phyloP scores from a whole-genome alignment of 495 filamentous ascomycete genomes.

The Penicillium soppii region DNA sequence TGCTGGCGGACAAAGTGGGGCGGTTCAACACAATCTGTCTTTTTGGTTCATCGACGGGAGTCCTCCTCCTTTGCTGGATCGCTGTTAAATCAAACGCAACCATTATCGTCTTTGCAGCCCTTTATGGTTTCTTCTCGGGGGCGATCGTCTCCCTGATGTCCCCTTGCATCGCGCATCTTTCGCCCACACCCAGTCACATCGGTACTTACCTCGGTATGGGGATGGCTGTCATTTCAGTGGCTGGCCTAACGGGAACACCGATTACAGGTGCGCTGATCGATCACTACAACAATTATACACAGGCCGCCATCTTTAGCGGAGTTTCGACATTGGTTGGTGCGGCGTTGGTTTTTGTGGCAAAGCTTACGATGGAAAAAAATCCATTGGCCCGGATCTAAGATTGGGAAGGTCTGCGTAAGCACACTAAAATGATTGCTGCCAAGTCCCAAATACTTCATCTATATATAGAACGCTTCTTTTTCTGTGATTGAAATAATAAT shows the following conservation, averaged over 20 bases:
- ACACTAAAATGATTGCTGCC: not conserved
- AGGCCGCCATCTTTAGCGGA: conserved; percentile 20
- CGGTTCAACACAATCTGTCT: conserved; percentile 6
- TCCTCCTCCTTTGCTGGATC: conserved; percentile 48
- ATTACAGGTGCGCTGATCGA: conserved; percentile 27
- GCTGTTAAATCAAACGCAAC: conserved; percentile 42
- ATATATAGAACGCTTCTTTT: not conserved
- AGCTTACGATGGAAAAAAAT: not conserved
- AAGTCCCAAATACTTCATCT: not conserved
- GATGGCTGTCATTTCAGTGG: conserved; percentile 16
- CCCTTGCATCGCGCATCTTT: conserved; percentile 20
- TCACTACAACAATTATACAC: conserved; percentile 14
- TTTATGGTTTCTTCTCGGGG: conserved; percentile 59
- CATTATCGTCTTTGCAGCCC: conserved; percentile 50
- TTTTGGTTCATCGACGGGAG: not conserved
- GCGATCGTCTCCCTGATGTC: conserved; percentile 48
- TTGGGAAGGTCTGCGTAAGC: not conserved
- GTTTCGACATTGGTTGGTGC: not conserved
- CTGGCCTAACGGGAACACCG: conserved; percentile 26
- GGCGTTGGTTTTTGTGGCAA: not conserved
- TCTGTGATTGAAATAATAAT: not conserved
- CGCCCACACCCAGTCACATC: conserved; percentile 37
- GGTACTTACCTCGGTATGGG: conserved; percentile 47
- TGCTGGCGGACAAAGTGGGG: conserved; percentile 10
- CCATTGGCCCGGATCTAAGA: not conserved